Conservation (phyloP, 2,329 filamentous ascomycete genomes). For the Aspergillus sp. region DNA sequence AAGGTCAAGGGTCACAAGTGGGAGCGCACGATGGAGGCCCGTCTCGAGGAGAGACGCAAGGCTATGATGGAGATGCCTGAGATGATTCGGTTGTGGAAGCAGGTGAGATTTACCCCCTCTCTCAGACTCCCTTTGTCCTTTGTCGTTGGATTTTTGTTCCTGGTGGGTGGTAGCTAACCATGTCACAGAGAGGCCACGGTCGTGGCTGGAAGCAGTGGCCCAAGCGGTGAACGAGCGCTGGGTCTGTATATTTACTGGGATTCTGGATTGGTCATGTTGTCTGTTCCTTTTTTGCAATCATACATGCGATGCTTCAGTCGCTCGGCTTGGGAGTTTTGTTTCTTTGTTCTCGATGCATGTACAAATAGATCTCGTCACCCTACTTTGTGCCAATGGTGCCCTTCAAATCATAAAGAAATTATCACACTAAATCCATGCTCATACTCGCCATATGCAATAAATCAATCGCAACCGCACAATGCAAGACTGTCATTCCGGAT, state of each 20-base stretch:
- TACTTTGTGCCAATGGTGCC: neutral
- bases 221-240: slow-evolving; percentile 42
- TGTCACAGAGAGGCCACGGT: slow-evolving; percentile 63
- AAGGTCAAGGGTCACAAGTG: slow-evolving; percentile 92
- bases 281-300: neutral
- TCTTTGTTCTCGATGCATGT: slow-evolving; percentile 1
- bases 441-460: too few species aligned
- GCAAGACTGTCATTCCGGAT: slow-evolving; percentile 9
- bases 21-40: slow-evolving; percentile 80
- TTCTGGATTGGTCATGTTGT: neutral
- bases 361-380: neutral
- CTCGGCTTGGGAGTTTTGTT: neutral
- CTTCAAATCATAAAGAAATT: neutral
- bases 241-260: neutral
- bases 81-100: slow-evolving; percentile 90
- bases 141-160: neutral
- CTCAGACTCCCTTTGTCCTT: neutral
- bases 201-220: slow-evolving; percentile 75
- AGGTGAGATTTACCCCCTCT: slow-evolving; percentile 56
- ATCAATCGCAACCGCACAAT: too few species aligned
- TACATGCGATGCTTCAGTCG: too few species aligned
- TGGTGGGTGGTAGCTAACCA: slow-evolving; percentile 34
- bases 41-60: slow-evolving; percentile 82
- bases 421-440: neutral
- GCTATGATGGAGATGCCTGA: slow-evolving; percentile 95